phyloP scores from a whole-genome alignment of 495 filamentous ascomycete species.

The Tuber calosporum region DNA sequence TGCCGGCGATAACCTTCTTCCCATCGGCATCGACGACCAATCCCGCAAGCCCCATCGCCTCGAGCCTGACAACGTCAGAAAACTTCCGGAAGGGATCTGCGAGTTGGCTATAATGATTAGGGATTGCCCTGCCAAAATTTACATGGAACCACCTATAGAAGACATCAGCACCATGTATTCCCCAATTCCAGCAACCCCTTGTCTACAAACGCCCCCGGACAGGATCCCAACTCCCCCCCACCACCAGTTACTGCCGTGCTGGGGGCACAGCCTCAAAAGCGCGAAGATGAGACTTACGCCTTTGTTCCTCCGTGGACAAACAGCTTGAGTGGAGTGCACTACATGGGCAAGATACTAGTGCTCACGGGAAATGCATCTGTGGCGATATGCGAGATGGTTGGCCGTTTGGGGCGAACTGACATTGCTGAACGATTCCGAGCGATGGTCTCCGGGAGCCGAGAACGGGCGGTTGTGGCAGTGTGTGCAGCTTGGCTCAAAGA shows the following conservation, averaged over 20 bases:
- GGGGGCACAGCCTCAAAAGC: conserved; percentile 21
- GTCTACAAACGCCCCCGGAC: conserved; percentile 44
- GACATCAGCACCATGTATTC: conserved; percentile 81
- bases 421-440: conserved; percentile 59
- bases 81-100: conserved; percentile 67
- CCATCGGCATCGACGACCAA: conserved; percentile 74
- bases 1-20: conserved; percentile 70
- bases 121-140: conserved; percentile 68
- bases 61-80: conserved; percentile 58
- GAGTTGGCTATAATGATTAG: conserved; percentile 77
- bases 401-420: conserved; percentile 52
- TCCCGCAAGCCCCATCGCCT: conserved; percentile 79
- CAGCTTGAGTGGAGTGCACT: conserved; percentile 77
- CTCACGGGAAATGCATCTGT: conserved; percentile 76
- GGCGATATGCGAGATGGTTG: conserved; percentile 68
- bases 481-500: conserved; percentile 83
- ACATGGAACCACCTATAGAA: conserved; percentile 81
- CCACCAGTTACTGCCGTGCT: conserved; percentile 15
- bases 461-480: conserved; percentile 70
- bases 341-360: conserved; percentile 69
- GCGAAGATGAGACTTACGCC: conserved; percentile 81
- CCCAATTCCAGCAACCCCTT: conserved; percentile 61
- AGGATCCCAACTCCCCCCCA: conserved; percentile 17
- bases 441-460: conserved; percentile 69
- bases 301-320: conserved; percentile 95